phyloP scores from a whole-genome alignment of 305 asterid species.

The Plantago lanceolata region DNA sequence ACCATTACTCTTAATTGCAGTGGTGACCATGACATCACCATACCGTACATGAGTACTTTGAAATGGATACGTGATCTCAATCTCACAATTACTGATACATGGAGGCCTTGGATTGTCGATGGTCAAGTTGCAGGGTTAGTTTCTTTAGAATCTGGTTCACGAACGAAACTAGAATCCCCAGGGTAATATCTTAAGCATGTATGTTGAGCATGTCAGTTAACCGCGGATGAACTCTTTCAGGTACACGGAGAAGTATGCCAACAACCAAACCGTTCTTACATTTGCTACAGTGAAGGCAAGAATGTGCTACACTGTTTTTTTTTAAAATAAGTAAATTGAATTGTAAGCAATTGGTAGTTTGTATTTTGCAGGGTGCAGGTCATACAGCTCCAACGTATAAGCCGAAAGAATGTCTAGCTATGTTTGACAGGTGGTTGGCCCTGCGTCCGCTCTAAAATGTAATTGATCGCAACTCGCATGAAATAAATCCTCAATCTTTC shows the following conservation, averaged over 20 bases:
- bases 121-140: conserved; percentile 28
- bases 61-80: conserved; percentile 22
- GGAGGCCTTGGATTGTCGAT: conserved; percentile 23
- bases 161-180: too few relatives aligned
- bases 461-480: too few relatives aligned
- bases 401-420: conserved; percentile 14
- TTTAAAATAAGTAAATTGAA: too few relatives aligned
- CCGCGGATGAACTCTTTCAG: conserved; percentile 16
- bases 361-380: conserved; percentile 20
- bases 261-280: conserved; percentile 14
- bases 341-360: too few relatives aligned
- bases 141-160: background rate
- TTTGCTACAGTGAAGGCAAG: conserved; percentile 23
- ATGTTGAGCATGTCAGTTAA: background rate
- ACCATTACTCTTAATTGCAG: too few relatives aligned
- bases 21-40: conserved; percentile 21
- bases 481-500: too few relatives aligned
- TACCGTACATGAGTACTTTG: conserved; percentile 11
- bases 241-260: conserved; percentile 20
- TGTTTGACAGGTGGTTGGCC: conserved; percentile 19
- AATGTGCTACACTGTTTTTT: too few relatives aligned
- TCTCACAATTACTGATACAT: conserved; percentile 9
- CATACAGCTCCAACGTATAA: conserved; percentile 17
- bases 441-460: conserved; percentile 1
- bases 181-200: too few relatives aligned